Evolutionary conservation across 1,139 yeast genomes (phyloP), one percentile per base, ranked within the genome.

Genomic region (Candida pseudoviswanathii): DNA sequence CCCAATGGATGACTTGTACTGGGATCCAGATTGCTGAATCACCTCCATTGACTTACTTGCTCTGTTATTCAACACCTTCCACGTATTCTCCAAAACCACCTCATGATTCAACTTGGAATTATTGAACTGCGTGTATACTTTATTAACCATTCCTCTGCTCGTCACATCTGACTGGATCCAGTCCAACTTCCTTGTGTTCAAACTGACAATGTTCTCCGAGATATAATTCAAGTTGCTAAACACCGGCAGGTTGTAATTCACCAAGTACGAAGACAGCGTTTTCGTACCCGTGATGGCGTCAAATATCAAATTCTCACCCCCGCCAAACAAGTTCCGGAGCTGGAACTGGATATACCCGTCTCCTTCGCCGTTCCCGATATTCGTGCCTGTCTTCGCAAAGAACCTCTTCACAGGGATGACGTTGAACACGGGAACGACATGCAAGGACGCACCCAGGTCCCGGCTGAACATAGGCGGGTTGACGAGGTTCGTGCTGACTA

Each of bases 341-440:
- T 86, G 91, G 53, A 89, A 80, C 45, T 87, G 86, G 43, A 90
- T 77, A 61, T 90, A 89, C 1, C 97, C 97, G 63, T 89, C 96
- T 29, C 97, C 98, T 71, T 91, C 97, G 27, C 96, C 96, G 62
- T 92, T 92, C 2, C 97, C 97, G 3, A 92, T 81, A 65, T 88
- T 91, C 4, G 97, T 92, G n/a, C 97, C 97, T 2, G 96, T 89
- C 60, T 86, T 86, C 52, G 95, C 91, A 53, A 80, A 80, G 61
- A 88, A 86, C 56, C 74, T 77, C 56, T 86, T 85, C 2, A 80
- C 78, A 0, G 95, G 95, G 9, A 75, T 53, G 2, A 86, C 58
- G 47, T 80, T 77, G 52, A 87, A 67, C n/a, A 77, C 75, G 0
- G 91, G 86, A 0, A 78, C 75, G 10, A 87, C 59, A 26, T 77